phyloP scores from a whole-genome alignment of 2,329 filamentous ascomycete species.

The Aureobasidium melanogenum region DNA sequence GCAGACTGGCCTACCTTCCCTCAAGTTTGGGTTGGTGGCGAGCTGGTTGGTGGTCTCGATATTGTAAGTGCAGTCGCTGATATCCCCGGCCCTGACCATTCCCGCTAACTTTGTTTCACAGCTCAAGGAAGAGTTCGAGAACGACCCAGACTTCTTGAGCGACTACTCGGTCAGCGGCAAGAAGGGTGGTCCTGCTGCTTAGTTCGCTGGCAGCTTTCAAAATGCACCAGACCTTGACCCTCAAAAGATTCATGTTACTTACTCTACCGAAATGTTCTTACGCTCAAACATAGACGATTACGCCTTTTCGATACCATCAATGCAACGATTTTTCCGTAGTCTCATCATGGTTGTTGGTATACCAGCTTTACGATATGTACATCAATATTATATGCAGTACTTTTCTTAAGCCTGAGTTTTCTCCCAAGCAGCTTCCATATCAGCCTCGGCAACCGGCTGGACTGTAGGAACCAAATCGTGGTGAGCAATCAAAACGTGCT shows the following conservation, averaged over 20 bases:
- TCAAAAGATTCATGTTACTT: not conserved
- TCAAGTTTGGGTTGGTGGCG: constrained; percentile 84
- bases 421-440: constrained; percentile 2
- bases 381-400: not conserved
- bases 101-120: constrained; percentile 28
- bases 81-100: not conserved
- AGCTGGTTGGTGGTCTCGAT: constrained; percentile 86
- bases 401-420: not conserved
- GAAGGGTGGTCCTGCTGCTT: constrained; percentile 21
- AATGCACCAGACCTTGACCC: not conserved
- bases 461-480: constrained; percentile 17
- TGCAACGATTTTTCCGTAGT: not conserved
- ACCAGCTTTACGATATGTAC: not conserved
- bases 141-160: constrained; percentile 72
- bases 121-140: constrained; percentile 90
- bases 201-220: not conserved
- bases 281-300: not conserved
- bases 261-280: not conserved
- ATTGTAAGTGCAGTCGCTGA: constrained; percentile 58
- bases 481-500: constrained; percentile 20
- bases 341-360: not conserved
- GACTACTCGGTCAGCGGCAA: constrained; percentile 48
- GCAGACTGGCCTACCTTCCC: constrained; percentile 99
- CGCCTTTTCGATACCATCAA: constrained; percentile 8
- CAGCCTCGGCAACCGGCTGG: not conserved